These are phyloP conservation scores for Sporothrix variecibatus DNA, from an alignment of 2,329 filamentous ascomycete species.

Conservation along the genomic window DNA sequence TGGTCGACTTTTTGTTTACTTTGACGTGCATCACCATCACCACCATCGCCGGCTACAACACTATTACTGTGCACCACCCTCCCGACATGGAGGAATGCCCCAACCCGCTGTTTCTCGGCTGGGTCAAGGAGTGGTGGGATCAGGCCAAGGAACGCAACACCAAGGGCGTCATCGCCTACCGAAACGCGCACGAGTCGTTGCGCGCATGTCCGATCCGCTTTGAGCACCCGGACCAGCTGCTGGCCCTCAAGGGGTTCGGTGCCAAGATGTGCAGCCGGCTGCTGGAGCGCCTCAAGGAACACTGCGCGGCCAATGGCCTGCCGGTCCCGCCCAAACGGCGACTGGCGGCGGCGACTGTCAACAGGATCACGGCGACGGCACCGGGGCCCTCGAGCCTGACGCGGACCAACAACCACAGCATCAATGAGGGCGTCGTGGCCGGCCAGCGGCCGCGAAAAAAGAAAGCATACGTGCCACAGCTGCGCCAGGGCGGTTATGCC, in stretches of 20 bases:
- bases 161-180: conserved; percentile 72
- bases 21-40: not conserved
- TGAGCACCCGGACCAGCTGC: conserved; percentile 70
- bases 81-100: conserved; percentile 48
- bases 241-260: conserved; percentile 73
- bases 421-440: not conserved
- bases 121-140: conserved; percentile 78
- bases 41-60: not conserved
- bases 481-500: conserved; percentile 75
- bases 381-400: conserved; percentile 18
- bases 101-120: conserved; percentile 71
- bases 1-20: conserved; percentile 1
- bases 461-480: conserved; percentile 70
- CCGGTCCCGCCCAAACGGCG: conserved; percentile 61
- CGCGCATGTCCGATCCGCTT: conserved; percentile 72
- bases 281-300: conserved; percentile 58
- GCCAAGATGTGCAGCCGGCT: conserved; percentile 70
- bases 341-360: conserved; percentile 33
- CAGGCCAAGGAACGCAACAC: conserved; percentile 67
- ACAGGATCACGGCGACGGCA: conserved; percentile 30
- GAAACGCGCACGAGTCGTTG: conserved; percentile 74
- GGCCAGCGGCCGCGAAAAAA: conserved; percentile 45
- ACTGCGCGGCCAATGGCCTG: conserved; percentile 67
- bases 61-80: not conserved
- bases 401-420: not conserved